Percentiles rank a stretch among this genome's conserved stretches.
Conservation (phyloP, 768 basidiomycete species). For the Mycena leptocephala region DNA sequence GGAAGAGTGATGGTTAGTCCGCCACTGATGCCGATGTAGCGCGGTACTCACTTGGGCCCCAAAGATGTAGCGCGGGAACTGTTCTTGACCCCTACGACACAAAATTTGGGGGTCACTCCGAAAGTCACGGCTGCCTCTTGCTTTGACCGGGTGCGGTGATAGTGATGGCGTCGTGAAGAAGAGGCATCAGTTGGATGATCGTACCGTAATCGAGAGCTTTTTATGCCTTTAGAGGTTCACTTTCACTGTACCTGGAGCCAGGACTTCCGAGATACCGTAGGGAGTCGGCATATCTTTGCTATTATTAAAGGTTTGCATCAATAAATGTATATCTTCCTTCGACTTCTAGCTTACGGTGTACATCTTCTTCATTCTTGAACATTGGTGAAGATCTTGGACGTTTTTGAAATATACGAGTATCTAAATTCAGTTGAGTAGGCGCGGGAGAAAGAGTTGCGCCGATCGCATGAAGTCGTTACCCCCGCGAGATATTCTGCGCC, state of each 20-base stretch:
- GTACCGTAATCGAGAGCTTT: background rate
- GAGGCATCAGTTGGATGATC: background rate
- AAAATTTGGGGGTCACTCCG: background rate
- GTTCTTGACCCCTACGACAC: background rate
- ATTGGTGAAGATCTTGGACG: background rate
- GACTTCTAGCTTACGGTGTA: no score
- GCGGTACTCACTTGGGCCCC: background rate
- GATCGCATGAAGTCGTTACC: background rate
- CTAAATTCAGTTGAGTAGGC: no score
- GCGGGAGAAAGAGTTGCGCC: background rate
- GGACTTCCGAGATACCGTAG: background rate
- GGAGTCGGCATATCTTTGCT: background rate
- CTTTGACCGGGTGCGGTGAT: slow-evolving; percentile 9
- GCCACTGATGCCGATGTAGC: background rate
- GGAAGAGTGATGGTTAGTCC: background rate
- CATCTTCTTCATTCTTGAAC: background rate
- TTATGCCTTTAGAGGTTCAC: background rate
- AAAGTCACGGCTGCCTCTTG: background rate
- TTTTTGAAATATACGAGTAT: no score
- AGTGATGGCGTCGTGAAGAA: background rate
- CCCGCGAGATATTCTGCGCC: background rate
- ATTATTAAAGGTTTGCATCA: background rate
- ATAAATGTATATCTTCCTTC: background rate
- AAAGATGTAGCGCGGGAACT: background rate
- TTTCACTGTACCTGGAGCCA: background rate